Evolutionary conservation across 306 rosid genomes (phyloP), one percentile per base, ranked within the genome.

Genomic region (Malus orientalis): DNA sequence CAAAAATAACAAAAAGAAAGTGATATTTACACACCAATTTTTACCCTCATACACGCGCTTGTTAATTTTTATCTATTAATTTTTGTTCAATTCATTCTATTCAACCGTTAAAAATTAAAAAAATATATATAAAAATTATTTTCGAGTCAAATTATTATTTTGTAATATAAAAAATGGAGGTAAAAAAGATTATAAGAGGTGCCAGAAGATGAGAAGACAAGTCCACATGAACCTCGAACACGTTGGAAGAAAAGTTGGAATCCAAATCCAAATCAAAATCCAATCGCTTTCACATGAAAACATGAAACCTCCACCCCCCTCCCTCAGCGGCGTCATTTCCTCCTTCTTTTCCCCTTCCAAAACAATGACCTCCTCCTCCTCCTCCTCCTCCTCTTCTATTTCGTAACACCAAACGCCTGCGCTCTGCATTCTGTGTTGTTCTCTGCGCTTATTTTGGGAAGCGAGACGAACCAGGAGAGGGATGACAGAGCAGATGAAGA

Each of bases 211-310:
- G 11, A 51, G 58, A 27, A 22, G 76, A 69, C 65, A 44, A 16
- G 76, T 51, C 47, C 51, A 45, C 71, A 32, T 6, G 38, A 80
- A 80, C 66, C 79, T 33, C 32, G 20, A 64, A 74, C 19, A 42
- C 70, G 33, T 47, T 59, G 69, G 63, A 68, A 70, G 70, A 60
- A 70, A 54, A 54, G 55, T 57, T 67, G 38, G 6, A 38, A 74
- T 67, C 74, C 64, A 15, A 73, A 45, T n/a, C 51, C 81, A 70
- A 59, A 13, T 27, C 65, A 74, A 51, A 51, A 51, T 15, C 20
- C 55, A 69, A 70, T 15, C 42, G 29, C 9, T 47, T 40, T 44
- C 76, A 14, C 54, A 12, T 27, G 55, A 51, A 51, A 51, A 15
- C 55, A 18, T 51, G 55, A 51, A 51, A 16, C 8, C 55, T 51